These are phyloP conservation scores for Aspergillus quadrilineatus DNA, from an alignment of 2,329 filamentous ascomycete species.

Conservation along the genomic window DNA sequence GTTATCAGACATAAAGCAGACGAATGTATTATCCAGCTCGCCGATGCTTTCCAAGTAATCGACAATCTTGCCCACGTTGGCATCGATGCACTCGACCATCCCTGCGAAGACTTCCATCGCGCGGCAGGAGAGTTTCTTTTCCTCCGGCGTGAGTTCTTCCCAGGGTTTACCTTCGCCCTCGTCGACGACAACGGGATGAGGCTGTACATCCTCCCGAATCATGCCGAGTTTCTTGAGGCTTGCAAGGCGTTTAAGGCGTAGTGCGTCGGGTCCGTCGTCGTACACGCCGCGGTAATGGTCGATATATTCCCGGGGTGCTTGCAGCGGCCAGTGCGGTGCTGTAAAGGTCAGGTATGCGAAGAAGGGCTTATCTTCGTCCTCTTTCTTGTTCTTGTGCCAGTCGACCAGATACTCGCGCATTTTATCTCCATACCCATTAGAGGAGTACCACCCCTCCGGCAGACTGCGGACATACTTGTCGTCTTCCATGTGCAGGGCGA, in stretches of 20 bases:
- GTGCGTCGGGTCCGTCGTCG: slow-evolving; percentile 59
- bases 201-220: slow-evolving; percentile 47
- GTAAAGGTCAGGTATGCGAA: slow-evolving; percentile 63
- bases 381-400: slow-evolving; percentile 39
- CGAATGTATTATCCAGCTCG: slow-evolving; percentile 63
- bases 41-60: slow-evolving; percentile 56
- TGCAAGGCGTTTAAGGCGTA: slow-evolving; percentile 55
- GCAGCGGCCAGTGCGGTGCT: slow-evolving; percentile 64
- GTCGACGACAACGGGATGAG: slow-evolving; percentile 39
- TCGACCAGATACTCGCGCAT: slow-evolving; percentile 54
- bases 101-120: slow-evolving; percentile 64
- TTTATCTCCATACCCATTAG: slow-evolving; percentile 53
- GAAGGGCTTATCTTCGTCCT: slow-evolving; percentile 48
- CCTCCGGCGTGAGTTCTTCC: slow-evolving; percentile 36
- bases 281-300: slow-evolving; percentile 61
- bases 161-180: slow-evolving; percentile 51
- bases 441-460: slow-evolving; percentile 55
- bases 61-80: slow-evolving; percentile 59
- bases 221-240: slow-evolving; percentile 59
- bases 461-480: slow-evolving; percentile 47
- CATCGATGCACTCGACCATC: slow-evolving; percentile 64
- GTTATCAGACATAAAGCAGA: slow-evolving; percentile 65
- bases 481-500: slow-evolving; percentile 49
- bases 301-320: slow-evolving; percentile 57
- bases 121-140: slow-evolving; percentile 44